These are phyloP conservation scores for Hypoxylon sp. DNA, from an alignment of 2,329 filamentous ascomycete genomes.

Conservation along the genomic window DNA sequence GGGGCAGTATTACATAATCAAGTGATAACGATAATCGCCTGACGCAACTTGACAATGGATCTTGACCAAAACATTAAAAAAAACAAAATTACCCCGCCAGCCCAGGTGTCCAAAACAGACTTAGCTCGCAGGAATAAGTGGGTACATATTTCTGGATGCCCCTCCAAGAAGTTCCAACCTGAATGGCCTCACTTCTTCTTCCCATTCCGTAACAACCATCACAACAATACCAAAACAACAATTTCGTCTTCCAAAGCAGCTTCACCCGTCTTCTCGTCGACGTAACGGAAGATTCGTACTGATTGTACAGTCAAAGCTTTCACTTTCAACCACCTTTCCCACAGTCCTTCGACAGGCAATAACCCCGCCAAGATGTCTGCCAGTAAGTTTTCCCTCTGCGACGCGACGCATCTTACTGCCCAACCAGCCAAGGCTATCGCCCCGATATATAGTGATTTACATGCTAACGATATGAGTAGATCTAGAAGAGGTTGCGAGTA, in stretches of 20 bases:
- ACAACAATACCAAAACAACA: slow-evolving; percentile 23
- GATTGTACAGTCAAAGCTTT: neutral
- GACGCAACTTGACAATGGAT: slow-evolving; percentile 10
- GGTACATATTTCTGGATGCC: slow-evolving; percentile 28
- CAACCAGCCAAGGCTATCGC: slow-evolving; percentile 9
- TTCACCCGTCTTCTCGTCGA: neutral
- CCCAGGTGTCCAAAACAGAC: slow-evolving; percentile 31
- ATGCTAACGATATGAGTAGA: slow-evolving; percentile 30
- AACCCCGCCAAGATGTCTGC: slow-evolving; percentile 36
- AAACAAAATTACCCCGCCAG: slow-evolving; percentile 41
- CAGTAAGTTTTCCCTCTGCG: slow-evolving; percentile 26
- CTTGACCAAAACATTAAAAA: slow-evolving; percentile 19
- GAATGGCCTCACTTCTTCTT: slow-evolving; percentile 40
- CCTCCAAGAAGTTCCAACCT: slow-evolving; percentile 37
- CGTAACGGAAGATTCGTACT: neutral
- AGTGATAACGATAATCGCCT: slow-evolving; percentile 33
- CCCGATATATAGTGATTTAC: neutral
- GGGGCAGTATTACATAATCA: slow-evolving; percentile 21
- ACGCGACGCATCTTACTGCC: slow-evolving; percentile 26
- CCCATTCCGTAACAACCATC: slow-evolving; percentile 20
- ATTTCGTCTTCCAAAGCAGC: neutral
- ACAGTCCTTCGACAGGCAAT: slow-evolving; percentile 4
- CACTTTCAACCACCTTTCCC: neutral
- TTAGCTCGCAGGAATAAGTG: slow-evolving; percentile 40
- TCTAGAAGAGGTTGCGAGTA: slow-evolving; percentile 37